A percentile compares a stretch with the other conserved stretches of the same genome.
Conservation (phyloP, 306 rosid species). For the Psophocarpus tetragonolobus region DNA sequence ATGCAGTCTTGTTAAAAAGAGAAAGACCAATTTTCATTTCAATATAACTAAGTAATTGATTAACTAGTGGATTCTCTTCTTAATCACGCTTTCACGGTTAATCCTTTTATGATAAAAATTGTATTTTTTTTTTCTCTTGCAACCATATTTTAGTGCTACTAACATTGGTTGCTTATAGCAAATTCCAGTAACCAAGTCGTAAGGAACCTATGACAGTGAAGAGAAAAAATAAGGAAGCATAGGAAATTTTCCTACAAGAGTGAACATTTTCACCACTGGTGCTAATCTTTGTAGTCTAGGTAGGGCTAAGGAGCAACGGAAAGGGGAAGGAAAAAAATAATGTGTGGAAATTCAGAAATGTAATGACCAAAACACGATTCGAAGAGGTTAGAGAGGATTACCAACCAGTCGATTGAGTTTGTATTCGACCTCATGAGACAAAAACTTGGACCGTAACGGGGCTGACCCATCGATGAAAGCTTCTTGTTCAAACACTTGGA, state of each 20-base stretch:
- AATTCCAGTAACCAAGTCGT: neutral
- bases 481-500: slow-evolving; percentile 61
- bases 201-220: neutral
- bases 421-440: slow-evolving; percentile 45
- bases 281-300: no score
- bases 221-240: neutral
- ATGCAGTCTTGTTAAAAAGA: neutral
- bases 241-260: neutral
- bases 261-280: neutral
- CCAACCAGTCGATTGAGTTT: slow-evolving; percentile 71
- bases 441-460: slow-evolving; percentile 22
- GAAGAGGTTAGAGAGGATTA: slow-evolving; percentile 1
- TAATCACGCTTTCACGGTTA: neutral
- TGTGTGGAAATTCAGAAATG: neutral
- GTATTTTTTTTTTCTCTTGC: neutral
- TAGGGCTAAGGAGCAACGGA: neutral
- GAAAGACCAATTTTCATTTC: neutral
- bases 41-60: neutral
- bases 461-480: slow-evolving; percentile 46
- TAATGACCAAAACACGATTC: neutral
- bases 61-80: neutral
- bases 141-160: no score
- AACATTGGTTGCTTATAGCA: neutral
- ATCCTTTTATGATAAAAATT: neutral
- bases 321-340: neutral